A percentile compares a stretch with the other conserved stretches of the same genome.
Conservation (phyloP, 257 asterid genomes). For the Knoxia roxburghii region DNA sequence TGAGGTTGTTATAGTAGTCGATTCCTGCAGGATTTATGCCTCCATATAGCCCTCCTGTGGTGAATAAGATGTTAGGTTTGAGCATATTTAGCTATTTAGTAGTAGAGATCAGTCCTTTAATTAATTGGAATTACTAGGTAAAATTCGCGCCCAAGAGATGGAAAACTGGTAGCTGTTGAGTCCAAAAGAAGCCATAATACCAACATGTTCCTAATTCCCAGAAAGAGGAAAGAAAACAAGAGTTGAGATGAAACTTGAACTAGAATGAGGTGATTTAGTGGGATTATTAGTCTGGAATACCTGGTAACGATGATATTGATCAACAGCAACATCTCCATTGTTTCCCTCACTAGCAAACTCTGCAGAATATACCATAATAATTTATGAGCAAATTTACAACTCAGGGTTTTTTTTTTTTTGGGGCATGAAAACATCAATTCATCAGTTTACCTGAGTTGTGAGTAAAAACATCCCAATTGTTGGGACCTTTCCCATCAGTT, state of each 20-base stretch:
- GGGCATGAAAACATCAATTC: neutral
- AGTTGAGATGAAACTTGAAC: too few relatives aligned
- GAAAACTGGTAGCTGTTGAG: constrained; percentile 60
- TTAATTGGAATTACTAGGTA: constrained; percentile 34
- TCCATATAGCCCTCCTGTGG: constrained; percentile 55
- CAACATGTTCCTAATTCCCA: constrained; percentile 45
- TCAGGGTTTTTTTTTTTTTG: neutral
- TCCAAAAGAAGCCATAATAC: constrained; percentile 57
- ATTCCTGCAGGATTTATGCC: constrained; percentile 31
- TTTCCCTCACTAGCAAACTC: constrained; percentile 22
- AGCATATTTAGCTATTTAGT: neutral
- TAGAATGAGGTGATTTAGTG: too few relatives aligned
- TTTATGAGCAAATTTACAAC: neutral
- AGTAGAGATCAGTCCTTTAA: neutral
- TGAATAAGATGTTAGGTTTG: neutral
- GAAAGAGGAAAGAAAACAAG: neutral
- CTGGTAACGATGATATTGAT: constrained; percentile 34
- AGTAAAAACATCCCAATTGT: constrained; percentile 39
- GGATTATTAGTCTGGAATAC: constrained; percentile 6
- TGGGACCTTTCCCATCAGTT: constrained; percentile 34
- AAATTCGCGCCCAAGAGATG: constrained; percentile 65
- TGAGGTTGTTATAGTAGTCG: constrained; percentile 29
- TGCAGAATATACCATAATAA: neutral
- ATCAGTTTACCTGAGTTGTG: constrained; percentile 25
- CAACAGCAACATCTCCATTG: constrained; percentile 39